These are phyloP conservation scores for Geotrichum ghanense DNA, from an alignment of 805 yeast species.

Conservation along the genomic window DNA sequence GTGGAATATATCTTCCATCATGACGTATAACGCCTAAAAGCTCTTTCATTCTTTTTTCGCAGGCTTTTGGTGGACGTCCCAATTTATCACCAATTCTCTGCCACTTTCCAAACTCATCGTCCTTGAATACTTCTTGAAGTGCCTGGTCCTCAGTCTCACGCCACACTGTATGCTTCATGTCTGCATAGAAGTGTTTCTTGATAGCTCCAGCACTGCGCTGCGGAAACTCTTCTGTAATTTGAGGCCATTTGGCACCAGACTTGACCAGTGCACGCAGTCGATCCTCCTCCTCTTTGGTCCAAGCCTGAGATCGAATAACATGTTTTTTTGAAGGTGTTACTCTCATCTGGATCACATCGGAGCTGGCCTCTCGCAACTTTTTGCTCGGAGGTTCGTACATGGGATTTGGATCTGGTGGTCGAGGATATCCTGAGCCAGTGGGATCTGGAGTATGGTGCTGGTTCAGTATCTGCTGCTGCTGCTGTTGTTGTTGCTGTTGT, in stretches of 20 bases:
- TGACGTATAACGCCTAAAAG: not conserved
- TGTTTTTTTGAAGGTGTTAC: not conserved
- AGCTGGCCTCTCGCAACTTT: not conserved
- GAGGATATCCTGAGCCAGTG: not conserved
- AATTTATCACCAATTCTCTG: slow-evolving; percentile 17
- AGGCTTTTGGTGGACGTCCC: slow-evolving; percentile 18
- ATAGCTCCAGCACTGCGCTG: slow-evolving; percentile 22
- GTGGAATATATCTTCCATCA: not conserved
- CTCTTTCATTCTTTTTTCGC: slow-evolving; percentile 14
- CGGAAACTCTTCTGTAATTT: slow-evolving; percentile 18
- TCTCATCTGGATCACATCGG: not conserved
- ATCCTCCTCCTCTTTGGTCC: slow-evolving; percentile 14
- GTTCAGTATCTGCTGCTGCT: not conserved
- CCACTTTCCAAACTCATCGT: slow-evolving; percentile 19
- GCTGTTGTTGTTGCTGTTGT: not conserved
- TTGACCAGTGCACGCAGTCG: slow-evolving; percentile 18
- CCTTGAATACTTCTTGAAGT: slow-evolving; percentile 14
- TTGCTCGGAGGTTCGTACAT: not conserved
- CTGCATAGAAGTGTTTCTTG: slow-evolving; percentile 23
- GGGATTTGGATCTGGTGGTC: not conserved
- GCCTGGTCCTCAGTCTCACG: slow-evolving; percentile 16
- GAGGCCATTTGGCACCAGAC: slow-evolving; percentile 19
- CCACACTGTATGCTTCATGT: slow-evolving; percentile 21
- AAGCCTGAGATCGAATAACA: slow-evolving; percentile 8
- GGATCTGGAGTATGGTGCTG: not conserved